Base-by-base conservation (phyloP, 2,329 filamentous ascomycete genomes). In the Chaetomiaceae sp. region DNA sequence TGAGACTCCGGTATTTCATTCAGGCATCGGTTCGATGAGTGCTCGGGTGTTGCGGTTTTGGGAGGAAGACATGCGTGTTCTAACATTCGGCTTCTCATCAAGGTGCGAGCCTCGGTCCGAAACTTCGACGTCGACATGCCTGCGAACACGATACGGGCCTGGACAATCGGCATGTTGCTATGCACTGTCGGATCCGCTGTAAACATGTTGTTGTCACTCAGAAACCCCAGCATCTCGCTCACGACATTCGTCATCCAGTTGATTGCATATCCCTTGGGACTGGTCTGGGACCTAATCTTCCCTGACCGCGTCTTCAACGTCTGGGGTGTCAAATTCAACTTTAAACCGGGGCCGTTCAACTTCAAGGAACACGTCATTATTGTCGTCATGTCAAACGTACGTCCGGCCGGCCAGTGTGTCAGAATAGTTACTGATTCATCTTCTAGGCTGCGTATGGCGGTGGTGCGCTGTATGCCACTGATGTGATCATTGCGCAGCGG, bases 61-160 rank as follows among this genome's bases (percentile, higher is more conserved):
- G 33, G 10, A 16, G 34, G 13, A 27, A 20, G 25, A 44, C 20
- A 18, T 45, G 42, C 18, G 30, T 36, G 23, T 53, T 60, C 56
- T 57, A 56, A 58, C 56, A 38, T 48, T 53, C 40, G 60, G 66
- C 29, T 37, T 45, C 40, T 55, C 36, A 40, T 29, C 21, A 72
- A 84, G 71, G 83, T 86, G 50, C 80, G 83, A 60, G 79, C 82
- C 23, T 80, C 84, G 16, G 83, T 86, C 16, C 73, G 79, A 55
- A 86, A 85, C 64, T 77, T 78, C 63, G 83, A 86, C 61, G 76
- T 83, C 59, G 82, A 85, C 60, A 71, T 85, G 21, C 79, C 81
- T n/a, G 75, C 75, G 60, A 85, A 84, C 65, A 85, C 82, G 18
- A 73, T 85, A 52, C 80, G 82, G 45, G 81, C 82, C 30, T 86